A percentile compares a stretch with the other conserved stretches of the same genome.
Evolutionary conservation across 306 rosid genomes (phyloP).

Genomic region (Cicer chorassanicum): DNA sequence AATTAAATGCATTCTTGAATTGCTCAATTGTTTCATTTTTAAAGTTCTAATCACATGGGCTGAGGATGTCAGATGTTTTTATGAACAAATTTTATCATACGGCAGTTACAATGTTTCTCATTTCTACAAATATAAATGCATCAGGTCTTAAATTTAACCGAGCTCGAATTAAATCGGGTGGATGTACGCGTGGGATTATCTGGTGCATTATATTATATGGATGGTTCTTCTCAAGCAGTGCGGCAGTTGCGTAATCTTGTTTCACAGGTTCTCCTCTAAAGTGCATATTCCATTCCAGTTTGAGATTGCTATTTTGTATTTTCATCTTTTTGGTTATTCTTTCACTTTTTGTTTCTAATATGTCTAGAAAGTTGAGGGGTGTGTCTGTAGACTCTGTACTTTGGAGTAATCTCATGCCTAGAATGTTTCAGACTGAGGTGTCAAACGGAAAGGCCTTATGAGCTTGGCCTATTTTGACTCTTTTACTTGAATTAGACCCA

Average conservation of each 20-base stretch:
- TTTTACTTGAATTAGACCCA: neutral
- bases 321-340: slow-evolving; percentile 33
- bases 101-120: slow-evolving; percentile 30
- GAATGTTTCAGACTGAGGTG: slow-evolving; percentile 14
- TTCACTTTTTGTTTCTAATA: slow-evolving; percentile 1
- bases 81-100: slow-evolving; percentile 2
- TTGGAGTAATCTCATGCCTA: slow-evolving; percentile 25
- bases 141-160: slow-evolving; percentile 96
- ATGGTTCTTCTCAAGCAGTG: slow-evolving; percentile 99
- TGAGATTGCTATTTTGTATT: slow-evolving; percentile 37
- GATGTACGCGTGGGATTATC: slow-evolving; percentile 95
- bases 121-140: slow-evolving; percentile 44
- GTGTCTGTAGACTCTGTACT: neutral
- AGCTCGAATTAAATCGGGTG: slow-evolving; percentile 93
- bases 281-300: slow-evolving; percentile 37
- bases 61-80: slow-evolving; percentile 15
- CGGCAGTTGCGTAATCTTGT: slow-evolving; percentile 95
- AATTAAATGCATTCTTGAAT: slow-evolving; percentile 6
- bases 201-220: slow-evolving; percentile 91
- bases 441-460: slow-evolving; percentile 7
- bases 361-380: slow-evolving; percentile 3
- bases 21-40: slow-evolving; percentile 17
- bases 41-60: neutral
- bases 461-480: slow-evolving; percentile 24
- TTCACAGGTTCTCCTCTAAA: slow-evolving; percentile 77